Evolutionary conservation across 2,329 filamentous ascomycete genomes (phyloP), one percentile per base, ranked within the genome.

Genomic region (Colletotrichum musicola): DNA sequence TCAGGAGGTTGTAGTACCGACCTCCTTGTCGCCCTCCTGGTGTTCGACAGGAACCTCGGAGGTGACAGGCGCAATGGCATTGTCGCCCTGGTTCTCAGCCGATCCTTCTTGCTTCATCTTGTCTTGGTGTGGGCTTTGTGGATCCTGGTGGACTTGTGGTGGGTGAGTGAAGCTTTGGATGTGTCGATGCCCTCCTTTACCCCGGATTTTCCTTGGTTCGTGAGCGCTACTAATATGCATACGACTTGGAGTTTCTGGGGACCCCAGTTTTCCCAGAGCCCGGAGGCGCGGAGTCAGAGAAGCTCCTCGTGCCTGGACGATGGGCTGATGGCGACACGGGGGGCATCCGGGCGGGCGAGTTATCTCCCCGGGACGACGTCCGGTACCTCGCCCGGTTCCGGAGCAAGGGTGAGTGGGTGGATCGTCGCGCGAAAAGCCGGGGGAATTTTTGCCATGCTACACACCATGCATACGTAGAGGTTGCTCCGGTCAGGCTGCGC

Each of bases 281-380:
- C 57, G 63, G 57, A 62, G 51, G 42, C 18, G 38, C 62, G 62
- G 56, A 65, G 56, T 27, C 38, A 54, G 16, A 61, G 56, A 61
- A 54, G 49, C 50, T 47, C 59, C 53, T 53, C 35, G 54, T n/a
- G 62, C 30, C 12, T 51, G 27, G 51, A 38, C 14, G 20, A 50
- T 64, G 62, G 46, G 46, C 54, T 53, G 62, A 64, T 64, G 53
- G 62, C 9, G 54, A 64, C 57, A 30, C 20, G 9, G 35, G 54
- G 42, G 54, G 3, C 16, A 16, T 27, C 13, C 16, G 25, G 3
- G 35, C 54, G 54, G 30, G 54, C 62, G 54, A 18, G 42, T 51
- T 30, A 20, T 20, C 30, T 59, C 9, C 54, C 46, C 54, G 62
- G 62, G n/a, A 9, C 27, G 16, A 30, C 35, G 54, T 59, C 62